phyloP scores from a whole-genome alignment of 495 filamentous ascomycete species.

The Pseudotulostoma volvatum region DNA sequence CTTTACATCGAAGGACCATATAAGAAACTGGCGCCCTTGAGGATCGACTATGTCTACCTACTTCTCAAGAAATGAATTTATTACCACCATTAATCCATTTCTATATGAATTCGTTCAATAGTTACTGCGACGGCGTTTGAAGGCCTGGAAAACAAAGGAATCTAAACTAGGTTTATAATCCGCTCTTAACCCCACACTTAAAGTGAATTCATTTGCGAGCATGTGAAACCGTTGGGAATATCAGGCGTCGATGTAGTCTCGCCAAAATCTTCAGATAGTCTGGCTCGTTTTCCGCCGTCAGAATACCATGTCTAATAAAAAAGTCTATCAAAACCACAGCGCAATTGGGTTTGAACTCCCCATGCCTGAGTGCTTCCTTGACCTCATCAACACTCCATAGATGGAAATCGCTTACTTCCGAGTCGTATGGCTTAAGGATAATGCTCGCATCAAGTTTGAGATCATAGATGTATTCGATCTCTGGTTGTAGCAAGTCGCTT shows the following conservation, averaged over 20 bases:
- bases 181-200: too few relatives aligned
- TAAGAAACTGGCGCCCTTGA: conserved; percentile 79
- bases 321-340: conserved; percentile 73
- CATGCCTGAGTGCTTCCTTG: conserved; percentile 46
- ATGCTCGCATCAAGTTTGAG: conserved; percentile 56
- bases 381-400: conserved; percentile 62
- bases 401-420: conserved; percentile 77
- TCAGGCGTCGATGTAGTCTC: conserved; percentile 61
- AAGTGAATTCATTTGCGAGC: too few relatives aligned
- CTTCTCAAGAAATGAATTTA: conserved; percentile 65
- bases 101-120: too few relatives aligned
- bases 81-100: too few relatives aligned
- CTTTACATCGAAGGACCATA: conserved; percentile 85
- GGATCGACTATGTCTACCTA: conserved; percentile 87
- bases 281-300: conserved; percentile 68
- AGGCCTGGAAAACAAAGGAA: too few relatives aligned
- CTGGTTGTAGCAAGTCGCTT: conserved; percentile 73
- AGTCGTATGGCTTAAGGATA: conserved; percentile 57
- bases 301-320: conserved; percentile 70
- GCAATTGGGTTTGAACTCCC: conserved; percentile 90
- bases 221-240: conserved; percentile 50
- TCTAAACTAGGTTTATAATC: too few relatives aligned
- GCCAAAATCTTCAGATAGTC: conserved; percentile 63
- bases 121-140: too few relatives aligned
- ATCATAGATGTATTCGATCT: conserved; percentile 86